These are phyloP conservation scores for Fraxinus albicans DNA, from an alignment of 305 asterid genomes.

Conservation along the genomic window DNA sequence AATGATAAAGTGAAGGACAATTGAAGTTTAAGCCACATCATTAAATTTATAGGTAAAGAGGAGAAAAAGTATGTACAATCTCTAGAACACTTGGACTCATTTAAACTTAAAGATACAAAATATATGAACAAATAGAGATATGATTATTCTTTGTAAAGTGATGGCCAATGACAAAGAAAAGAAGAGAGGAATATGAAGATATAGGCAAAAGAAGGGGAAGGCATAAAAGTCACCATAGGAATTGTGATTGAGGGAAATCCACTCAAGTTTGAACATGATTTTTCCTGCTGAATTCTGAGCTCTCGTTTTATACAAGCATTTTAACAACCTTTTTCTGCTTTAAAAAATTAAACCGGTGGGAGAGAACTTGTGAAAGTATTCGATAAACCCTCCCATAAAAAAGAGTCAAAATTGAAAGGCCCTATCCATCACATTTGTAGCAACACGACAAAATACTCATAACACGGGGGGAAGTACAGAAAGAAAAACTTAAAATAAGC, in stretches of 20 bases:
- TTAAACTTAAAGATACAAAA: not conserved
- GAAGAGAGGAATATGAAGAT: not conserved
- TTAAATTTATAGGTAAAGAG: not conserved
- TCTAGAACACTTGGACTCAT: not conserved
- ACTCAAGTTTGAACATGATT: not conserved
- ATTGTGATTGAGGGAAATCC: not conserved
- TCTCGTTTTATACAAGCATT: not conserved
- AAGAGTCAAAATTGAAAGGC: not conserved
- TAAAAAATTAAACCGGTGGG: not conserved
- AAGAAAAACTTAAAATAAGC: not conserved
- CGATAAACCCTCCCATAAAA: not conserved
- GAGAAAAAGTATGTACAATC: not conserved
- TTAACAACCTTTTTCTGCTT: not conserved
- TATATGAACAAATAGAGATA: not conserved
- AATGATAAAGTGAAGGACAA: conserved; percentile 20
- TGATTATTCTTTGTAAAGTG: not conserved
- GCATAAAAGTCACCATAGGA: not conserved
- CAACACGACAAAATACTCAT: not conserved
- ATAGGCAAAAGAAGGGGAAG: not conserved
- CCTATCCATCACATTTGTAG: not conserved
- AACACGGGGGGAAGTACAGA: not conserved
- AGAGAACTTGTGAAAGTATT: not conserved
- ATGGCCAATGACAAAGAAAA: not conserved
- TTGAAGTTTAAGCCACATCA: conserved; percentile 13
- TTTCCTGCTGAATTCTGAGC: not conserved